These are phyloP conservation scores for Bombardia bombarda DNA, from an alignment of 495 filamentous ascomycete species.

Conservation along the genomic window DNA sequence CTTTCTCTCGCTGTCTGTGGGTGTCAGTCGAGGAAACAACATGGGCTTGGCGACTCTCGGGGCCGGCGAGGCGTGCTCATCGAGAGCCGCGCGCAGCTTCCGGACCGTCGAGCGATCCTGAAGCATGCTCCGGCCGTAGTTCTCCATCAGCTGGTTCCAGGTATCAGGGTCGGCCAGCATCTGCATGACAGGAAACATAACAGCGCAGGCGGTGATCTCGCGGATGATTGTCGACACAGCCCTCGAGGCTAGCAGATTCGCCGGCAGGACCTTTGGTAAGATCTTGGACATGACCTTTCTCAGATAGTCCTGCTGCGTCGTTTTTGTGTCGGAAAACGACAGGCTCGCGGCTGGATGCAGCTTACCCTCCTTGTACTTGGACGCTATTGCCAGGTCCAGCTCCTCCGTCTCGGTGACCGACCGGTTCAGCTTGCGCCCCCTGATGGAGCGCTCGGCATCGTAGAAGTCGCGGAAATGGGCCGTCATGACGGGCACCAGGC, in stretches of 20 bases:
- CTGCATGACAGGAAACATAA: constrained; percentile 62
- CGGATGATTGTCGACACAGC: constrained; percentile 71
- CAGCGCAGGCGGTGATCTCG: constrained; percentile 76
- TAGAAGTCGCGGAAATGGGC: constrained; percentile 85
- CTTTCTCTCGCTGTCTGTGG: constrained; percentile 72
- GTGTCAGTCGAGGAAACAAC: constrained; percentile 49
- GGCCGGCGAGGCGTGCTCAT: constrained; percentile 85
- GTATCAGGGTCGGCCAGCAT: constrained; percentile 83
- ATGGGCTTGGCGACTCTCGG: constrained; percentile 56
- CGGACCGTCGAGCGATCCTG: constrained; percentile 95
- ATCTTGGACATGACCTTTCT: constrained; percentile 61
- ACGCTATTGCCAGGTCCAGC: constrained; percentile 86
- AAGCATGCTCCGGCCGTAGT: constrained; percentile 75
- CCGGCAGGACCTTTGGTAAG: constrained; percentile 68
- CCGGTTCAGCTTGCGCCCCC: constrained; percentile 77
- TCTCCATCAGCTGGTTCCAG: constrained; percentile 94
- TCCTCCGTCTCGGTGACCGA: constrained; percentile 95
- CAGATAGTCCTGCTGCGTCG: constrained; percentile 79
- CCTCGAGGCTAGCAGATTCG: constrained; percentile 64
- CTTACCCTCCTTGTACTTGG: constrained; percentile 82
- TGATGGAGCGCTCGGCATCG: constrained; percentile 77
- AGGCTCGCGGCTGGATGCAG: constrained; percentile 85
- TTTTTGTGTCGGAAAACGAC: constrained; percentile 70
- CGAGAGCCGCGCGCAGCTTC: constrained; percentile 85
- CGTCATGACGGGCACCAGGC: constrained; percentile 84